phyloP scores from a whole-genome alignment of 306 rosid genomes.

The Arachis stenosperma region DNA sequence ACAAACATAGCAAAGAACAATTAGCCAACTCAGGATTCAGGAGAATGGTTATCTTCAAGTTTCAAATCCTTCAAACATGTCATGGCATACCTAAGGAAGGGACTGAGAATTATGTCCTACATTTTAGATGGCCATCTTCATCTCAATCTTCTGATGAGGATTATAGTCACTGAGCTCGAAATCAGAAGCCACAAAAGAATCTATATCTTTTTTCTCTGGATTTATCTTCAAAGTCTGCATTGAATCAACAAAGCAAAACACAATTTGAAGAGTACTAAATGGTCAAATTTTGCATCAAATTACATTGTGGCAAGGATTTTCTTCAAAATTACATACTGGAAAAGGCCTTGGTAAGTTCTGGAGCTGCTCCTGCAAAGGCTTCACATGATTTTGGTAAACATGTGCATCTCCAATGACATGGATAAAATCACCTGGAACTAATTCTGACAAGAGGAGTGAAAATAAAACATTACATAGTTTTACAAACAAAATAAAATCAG shows the following conservation, averaged over 20 bases:
- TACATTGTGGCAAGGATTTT: neutral
- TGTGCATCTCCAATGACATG: slow-evolving; percentile 81
- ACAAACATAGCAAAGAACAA: neutral
- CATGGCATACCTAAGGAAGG: slow-evolving; percentile 46
- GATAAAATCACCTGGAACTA: slow-evolving; percentile 72
- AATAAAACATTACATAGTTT: neutral
- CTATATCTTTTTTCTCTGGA: slow-evolving; percentile 66
- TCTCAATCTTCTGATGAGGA: slow-evolving; percentile 79
- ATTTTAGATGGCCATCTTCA: slow-evolving; percentile 77
- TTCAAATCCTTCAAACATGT: neutral
- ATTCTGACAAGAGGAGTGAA: slow-evolving; percentile 44
- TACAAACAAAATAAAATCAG: neutral
- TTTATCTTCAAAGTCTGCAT: slow-evolving; percentile 71
- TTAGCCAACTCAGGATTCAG: neutral
- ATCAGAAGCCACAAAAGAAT: slow-evolving; percentile 70
- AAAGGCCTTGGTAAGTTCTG: slow-evolving; percentile 75
- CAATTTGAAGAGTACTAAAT: neutral
- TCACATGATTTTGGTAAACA: slow-evolving; percentile 73
- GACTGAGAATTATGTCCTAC: slow-evolving; percentile 28
- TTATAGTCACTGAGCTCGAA: slow-evolving; percentile 66
- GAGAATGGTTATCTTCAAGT: neutral
- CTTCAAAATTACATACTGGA: slow-evolving; percentile 56
- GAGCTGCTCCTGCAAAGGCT: slow-evolving; percentile 81
- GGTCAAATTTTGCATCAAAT: neutral
- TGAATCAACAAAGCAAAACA: slow-evolving; percentile 3